Evolutionary conservation across 331 rosid genomes (phyloP).

Genomic region (Saraca asoca): DNA sequence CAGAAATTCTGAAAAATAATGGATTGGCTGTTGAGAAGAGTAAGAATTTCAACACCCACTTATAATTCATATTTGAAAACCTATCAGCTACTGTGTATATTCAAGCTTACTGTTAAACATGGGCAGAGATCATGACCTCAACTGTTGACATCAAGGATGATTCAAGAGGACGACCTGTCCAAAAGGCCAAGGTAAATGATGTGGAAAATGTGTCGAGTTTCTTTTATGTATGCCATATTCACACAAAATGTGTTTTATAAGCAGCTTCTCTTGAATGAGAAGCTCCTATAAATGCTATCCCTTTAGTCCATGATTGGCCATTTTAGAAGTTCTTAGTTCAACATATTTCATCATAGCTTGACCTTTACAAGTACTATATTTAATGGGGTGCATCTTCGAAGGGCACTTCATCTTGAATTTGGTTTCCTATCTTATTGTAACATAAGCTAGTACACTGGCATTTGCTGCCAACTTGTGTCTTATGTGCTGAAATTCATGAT

Average conservation of each 20-base stretch:
- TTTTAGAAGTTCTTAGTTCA: not conserved
- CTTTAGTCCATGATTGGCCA: not conserved
- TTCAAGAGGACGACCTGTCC: slow-evolving; percentile 55
- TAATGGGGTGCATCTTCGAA: not conserved
- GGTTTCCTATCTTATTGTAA: not conserved
- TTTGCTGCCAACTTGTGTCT: not conserved
- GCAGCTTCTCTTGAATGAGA: not conserved
- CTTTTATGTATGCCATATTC: not conserved
- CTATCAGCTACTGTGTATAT: not conserved
- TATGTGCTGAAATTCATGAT: not conserved
- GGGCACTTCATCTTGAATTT: not conserved
- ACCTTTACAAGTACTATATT: slow-evolving; percentile 6
- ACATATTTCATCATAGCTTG: not conserved
- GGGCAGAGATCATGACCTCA: slow-evolving; percentile 56
- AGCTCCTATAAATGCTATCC: not conserved
- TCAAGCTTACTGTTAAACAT: not conserved
- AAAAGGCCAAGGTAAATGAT: slow-evolving; percentile 55
- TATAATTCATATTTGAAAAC: not conserved
- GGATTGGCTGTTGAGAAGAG: slow-evolving; percentile 67
- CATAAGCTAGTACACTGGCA: not conserved
- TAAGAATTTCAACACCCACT: slow-evolving; percentile 16
- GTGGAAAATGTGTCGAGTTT: not conserved
- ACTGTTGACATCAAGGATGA: slow-evolving; percentile 66
- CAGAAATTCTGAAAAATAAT: slow-evolving; percentile 63
- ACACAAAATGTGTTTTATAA: not conserved